Percentiles rank a stretch among this genome's conserved stretches.
phyloP scores from a whole-genome alignment of 2,329 filamentous ascomycete genomes.

The Cladosporium oxysporum region DNA sequence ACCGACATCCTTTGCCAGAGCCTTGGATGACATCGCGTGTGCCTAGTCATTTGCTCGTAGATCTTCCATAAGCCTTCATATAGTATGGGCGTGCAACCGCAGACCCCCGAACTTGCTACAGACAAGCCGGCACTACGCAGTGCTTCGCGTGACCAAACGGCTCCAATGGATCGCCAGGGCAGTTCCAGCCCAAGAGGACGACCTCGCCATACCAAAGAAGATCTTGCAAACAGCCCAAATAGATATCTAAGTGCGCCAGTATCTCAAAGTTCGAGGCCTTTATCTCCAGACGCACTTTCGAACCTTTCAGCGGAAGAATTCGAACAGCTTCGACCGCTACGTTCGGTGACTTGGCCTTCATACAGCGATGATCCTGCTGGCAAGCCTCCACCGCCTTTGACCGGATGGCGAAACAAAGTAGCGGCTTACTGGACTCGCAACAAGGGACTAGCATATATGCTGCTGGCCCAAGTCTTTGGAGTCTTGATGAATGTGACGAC shows the following conservation, averaged over 20 bases:
- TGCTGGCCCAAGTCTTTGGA: conserved; percentile 77
- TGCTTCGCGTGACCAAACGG: not conserved
- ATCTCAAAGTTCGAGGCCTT: conserved; percentile 36
- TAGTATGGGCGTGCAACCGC: conserved; percentile 7
- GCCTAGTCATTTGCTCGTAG: not conserved
- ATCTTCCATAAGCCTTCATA: not conserved
- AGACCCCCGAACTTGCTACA: not conserved
- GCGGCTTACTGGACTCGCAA: conserved; percentile 62
- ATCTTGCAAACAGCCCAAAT: not conserved
- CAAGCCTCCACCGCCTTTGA: not conserved
- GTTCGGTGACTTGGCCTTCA: not conserved
- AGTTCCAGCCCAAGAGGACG: not conserved
- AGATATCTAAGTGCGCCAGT: conserved; percentile 25
- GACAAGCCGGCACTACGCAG: not conserved
- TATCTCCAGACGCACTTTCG: conserved; percentile 48
- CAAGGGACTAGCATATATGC: conserved; percentile 71
- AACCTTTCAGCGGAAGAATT: conserved; percentile 39
- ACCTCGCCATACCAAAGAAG: not conserved
- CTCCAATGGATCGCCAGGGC: not conserved
- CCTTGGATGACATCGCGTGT: not conserved
- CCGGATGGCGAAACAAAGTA: conserved; percentile 28
- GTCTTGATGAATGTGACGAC: conserved; percentile 83
- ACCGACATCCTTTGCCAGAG: not conserved
- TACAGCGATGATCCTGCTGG: conserved; percentile 3
- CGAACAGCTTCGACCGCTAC: conserved; percentile 28